A percentile compares a stretch with the other conserved stretches of the same genome.
phyloP scores from a whole-genome alignment of 306 rosid genomes.

The Cucurbita argyrosperma region DNA sequence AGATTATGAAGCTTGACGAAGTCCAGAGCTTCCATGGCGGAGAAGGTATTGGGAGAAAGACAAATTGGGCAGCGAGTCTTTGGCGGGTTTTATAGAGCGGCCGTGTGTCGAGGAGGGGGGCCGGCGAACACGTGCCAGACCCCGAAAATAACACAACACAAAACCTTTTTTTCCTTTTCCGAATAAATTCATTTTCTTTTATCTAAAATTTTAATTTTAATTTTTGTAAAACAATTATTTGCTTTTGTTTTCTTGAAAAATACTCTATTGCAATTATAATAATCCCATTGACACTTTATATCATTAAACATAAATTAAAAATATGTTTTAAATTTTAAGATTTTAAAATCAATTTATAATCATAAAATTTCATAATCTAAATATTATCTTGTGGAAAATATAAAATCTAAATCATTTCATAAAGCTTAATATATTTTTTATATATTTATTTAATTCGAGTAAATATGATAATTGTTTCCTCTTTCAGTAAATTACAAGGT shows the following conservation, averaged over 20 bases:
- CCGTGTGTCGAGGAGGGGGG: background rate
- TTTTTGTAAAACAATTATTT: background rate
- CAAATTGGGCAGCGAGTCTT: background rate
- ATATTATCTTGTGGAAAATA: too few relatives aligned
- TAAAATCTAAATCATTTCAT: too few relatives aligned
- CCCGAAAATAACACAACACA: background rate
- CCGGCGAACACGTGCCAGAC: background rate
- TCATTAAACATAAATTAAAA: too few relatives aligned
- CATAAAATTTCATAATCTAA: too few relatives aligned
- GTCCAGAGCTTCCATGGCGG: slow-evolving; percentile 50
- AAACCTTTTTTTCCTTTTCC: background rate
- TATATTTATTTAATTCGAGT: too few relatives aligned
- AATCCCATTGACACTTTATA: too few relatives aligned
- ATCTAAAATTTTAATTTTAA: background rate
- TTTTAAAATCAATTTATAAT: too few relatives aligned
- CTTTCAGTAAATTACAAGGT: too few relatives aligned
- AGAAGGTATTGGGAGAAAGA: background rate
- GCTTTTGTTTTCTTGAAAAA: background rate
- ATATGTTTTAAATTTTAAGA: too few relatives aligned
- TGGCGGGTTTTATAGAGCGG: slow-evolving; percentile 2
- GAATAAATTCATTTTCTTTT: background rate
- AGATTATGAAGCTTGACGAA: slow-evolving; percentile 65
- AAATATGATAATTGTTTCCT: too few relatives aligned
- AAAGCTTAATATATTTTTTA: too few relatives aligned
- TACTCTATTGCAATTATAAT: background rate